Evolutionary conservation across 2,329 filamentous ascomycete species (phyloP), one percentile per base, ranked within the genome.

Genomic region (Sclerotinia trifoliorum): DNA sequence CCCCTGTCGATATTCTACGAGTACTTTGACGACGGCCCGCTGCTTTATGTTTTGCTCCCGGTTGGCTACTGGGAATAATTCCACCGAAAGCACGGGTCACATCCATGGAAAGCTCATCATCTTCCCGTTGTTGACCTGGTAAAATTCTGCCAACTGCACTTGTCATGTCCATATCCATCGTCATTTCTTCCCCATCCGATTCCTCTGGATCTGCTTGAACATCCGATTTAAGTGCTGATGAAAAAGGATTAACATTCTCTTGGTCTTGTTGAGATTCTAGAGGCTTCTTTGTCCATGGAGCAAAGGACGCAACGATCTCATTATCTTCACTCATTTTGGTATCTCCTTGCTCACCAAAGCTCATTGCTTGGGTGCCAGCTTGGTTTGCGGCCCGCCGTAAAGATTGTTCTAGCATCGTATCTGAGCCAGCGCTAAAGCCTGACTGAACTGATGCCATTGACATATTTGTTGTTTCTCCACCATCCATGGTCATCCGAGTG

Each of bases 1-100:
- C 73, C 17, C 68, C 70, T 49, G 78, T 78, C 17, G 79, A 80
- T 63, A 77, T 75, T 44, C 79, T 75, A 29, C 79, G 77, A 46
- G 73, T 79, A 68, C 79, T 80, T 72, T 76, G 77, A 48, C 77
- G 76, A 62, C 75, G 75, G 58, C 66, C 71, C 7, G 74, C 57
- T 24, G 72, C 63, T 35, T 76, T 70, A 32, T 78, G 78, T 67
- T 78, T 78, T 24, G 76, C 71, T 68, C 74, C 77, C 69, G 39
- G 21, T 29, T 70, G 19, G 13, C 54, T 57, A 19, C 72, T 74
- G 44, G 73, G 68, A 26, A 97, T 79, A 66, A 98, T 97, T 3
- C 89, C 86, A 11, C 94, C 94, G 65, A 96, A 83, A 11, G 88
- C 92, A 66, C 87, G 88, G 2, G 94, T 97, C 10, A 97, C 92